Percentiles rank a stretch among this genome's conserved stretches.
phyloP scores from a whole-genome alignment of 23 red algal genomes.

The Gracilaria caudata region DNA sequence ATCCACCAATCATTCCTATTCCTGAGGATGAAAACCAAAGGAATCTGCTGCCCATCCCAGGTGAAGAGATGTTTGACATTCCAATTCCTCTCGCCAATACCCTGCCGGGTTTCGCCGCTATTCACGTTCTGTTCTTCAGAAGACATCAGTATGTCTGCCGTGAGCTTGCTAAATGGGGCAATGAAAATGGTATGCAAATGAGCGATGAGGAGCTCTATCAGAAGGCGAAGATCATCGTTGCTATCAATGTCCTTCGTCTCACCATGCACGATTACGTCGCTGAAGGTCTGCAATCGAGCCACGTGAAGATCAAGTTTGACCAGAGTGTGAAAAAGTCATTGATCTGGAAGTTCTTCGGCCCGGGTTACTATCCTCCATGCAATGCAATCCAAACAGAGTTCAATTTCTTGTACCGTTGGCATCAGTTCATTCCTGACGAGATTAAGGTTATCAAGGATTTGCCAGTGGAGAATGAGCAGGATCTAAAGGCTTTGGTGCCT shows the following conservation, averaged over 20 bases:
- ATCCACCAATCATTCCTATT: background rate
- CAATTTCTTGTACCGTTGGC: slow-evolving; percentile 8
- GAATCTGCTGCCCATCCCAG: background rate
- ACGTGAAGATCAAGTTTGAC: slow-evolving; percentile 8
- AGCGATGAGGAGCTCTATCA: background rate
- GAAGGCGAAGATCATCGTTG: background rate
- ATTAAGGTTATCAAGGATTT: background rate
- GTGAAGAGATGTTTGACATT: background rate
- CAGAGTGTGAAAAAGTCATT: background rate
- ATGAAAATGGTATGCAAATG: background rate
- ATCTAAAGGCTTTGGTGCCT: background rate
- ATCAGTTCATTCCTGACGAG: background rate
- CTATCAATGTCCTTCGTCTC: background rate
- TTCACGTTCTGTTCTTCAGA: background rate
- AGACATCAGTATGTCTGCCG: slow-evolving; percentile 4
- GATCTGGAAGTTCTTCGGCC: background rate
- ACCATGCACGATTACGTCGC: slow-evolving; percentile 7
- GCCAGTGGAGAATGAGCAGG: background rate
- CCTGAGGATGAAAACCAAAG: too few species aligned
- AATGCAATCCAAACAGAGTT: slow-evolving; percentile 13
- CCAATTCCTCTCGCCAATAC: background rate
- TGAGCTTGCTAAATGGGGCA: background rate
- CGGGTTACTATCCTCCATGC: background rate
- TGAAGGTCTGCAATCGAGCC: background rate
- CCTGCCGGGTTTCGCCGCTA: background rate